A percentile compares a stretch with the other conserved stretches of the same genome.
phyloP scores from a whole-genome alignment of 495 filamentous ascomycete species.

The Hyphodiscus hymeniophilus region DNA sequence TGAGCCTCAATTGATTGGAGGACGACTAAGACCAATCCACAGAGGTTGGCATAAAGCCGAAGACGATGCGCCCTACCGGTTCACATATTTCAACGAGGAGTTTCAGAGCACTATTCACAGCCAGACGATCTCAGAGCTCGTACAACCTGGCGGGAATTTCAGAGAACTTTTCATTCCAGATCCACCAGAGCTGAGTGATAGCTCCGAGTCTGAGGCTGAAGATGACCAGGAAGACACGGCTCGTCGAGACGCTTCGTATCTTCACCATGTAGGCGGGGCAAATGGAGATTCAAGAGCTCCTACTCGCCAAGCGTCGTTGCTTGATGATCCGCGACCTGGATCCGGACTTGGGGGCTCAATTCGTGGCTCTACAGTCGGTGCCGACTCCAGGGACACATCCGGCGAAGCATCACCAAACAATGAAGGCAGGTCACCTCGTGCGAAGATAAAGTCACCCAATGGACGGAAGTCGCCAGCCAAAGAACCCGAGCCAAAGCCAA shows the following conservation, averaged over 20 bases:
- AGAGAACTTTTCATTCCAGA: conserved; percentile 67
- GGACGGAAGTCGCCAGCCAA: conserved; percentile 9
- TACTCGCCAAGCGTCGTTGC: conserved; percentile 17
- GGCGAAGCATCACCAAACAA: conserved; percentile 15
- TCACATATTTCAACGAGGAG: conserved; percentile 98
- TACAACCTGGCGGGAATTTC: conserved; percentile 78
- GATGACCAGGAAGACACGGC: conserved; percentile 26
- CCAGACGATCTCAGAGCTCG: conserved; percentile 84
- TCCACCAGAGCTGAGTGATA: conserved; percentile 41
- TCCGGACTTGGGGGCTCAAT: not conserved
- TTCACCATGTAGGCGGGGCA: conserved; percentile 13
- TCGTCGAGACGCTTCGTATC: conserved; percentile 9
- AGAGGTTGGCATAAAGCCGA: conserved; percentile 81
- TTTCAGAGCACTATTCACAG: conserved; percentile 91
- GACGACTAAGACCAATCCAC: conserved; percentile 70
- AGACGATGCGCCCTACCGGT: conserved; percentile 87
- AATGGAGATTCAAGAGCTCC: conserved; percentile 19
- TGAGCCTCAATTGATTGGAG: conserved; percentile 85
- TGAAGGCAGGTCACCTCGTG: conserved; percentile 10
- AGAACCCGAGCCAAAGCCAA: conserved; percentile 17
- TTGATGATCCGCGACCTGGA: conserved; percentile 3
- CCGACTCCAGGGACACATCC: conserved; percentile 6
- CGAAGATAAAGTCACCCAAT: conserved; percentile 12
- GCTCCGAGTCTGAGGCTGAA: conserved; percentile 55
- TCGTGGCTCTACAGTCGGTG: not conserved